Percentiles rank a stretch among this genome's conserved stretches.
phyloP scores from a whole-genome alignment of 768 basidiomycete genomes.

The Paxillus involutus region DNA sequence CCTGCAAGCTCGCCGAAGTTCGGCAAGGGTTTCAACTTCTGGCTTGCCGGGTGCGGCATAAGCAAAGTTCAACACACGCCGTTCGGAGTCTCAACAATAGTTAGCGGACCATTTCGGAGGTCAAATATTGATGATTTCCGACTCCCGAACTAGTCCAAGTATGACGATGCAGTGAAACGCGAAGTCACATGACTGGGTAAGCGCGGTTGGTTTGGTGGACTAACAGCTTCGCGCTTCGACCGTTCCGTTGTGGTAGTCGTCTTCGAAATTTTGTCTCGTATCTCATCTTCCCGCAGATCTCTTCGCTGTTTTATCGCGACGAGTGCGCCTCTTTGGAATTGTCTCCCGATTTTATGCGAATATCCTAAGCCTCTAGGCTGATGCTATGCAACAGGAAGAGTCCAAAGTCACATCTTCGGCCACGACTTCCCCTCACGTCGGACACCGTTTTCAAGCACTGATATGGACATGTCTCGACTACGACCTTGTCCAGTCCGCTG shows the following conservation, averaged over 20 bases:
- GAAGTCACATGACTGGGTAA: constrained; percentile 31
- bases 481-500: constrained; percentile 74
- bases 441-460: constrained; percentile 67
- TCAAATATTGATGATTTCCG: no score
- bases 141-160: no score
- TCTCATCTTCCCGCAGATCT: neutral
- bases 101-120: no score
- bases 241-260: constrained; percentile 10
- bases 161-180: neutral
- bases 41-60: neutral
- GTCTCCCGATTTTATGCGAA: constrained; percentile 18
- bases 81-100: no score
- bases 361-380: constrained; percentile 32
- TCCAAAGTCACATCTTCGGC: constrained; percentile 33
- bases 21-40: no score
- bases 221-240: constrained; percentile 12
- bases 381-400: constrained; percentile 58
- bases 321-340: constrained; percentile 10
- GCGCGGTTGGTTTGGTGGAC: constrained; percentile 20
- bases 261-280: constrained; percentile 19
- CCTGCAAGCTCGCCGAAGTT: no score
- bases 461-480: constrained; percentile 86
- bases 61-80: no score
- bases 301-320: constrained; percentile 9
- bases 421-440: constrained; percentile 54